Percentiles rank a stretch among this genome's conserved stretches.
phyloP scores from a whole-genome alignment of 1,284 basidiomycete species.

The Ganoderma meredithae region DNA sequence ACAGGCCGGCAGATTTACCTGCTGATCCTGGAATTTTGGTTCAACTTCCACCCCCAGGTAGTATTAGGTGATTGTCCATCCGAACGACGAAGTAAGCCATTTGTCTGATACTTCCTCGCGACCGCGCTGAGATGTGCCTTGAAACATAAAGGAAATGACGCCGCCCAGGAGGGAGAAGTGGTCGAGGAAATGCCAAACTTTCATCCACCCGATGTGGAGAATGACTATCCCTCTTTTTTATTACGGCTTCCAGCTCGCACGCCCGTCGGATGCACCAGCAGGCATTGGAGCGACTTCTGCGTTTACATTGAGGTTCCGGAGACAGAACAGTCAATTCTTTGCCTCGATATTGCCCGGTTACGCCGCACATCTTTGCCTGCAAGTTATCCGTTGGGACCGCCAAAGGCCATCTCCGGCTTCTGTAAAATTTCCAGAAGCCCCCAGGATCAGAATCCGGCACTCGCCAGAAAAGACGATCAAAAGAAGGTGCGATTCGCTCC shows the following conservation, averaged over 20 bases:
- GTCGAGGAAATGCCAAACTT: background rate
- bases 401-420: background rate
- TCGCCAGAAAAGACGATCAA: background rate
- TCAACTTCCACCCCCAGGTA: background rate
- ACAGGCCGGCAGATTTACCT: background rate
- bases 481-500: background rate
- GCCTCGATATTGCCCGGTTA: background rate
- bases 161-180: background rate
- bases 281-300: background rate
- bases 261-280: background rate
- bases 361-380: background rate
- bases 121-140: background rate
- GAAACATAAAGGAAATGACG: background rate
- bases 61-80: background rate
- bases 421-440: background rate
- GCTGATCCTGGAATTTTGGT: background rate
- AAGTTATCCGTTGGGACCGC: background rate
- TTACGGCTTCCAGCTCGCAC: background rate
- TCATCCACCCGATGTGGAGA: background rate
- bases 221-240: background rate
- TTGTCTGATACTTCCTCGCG: background rate
- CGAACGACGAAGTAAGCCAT: background rate
- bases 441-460: background rate
- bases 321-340: background rate
- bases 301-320: background rate